Evolutionary conservation across 2,329 filamentous ascomycete species (phyloP), one percentile per base, ranked within the genome.

Genomic region (Verticillium longisporum): DNA sequence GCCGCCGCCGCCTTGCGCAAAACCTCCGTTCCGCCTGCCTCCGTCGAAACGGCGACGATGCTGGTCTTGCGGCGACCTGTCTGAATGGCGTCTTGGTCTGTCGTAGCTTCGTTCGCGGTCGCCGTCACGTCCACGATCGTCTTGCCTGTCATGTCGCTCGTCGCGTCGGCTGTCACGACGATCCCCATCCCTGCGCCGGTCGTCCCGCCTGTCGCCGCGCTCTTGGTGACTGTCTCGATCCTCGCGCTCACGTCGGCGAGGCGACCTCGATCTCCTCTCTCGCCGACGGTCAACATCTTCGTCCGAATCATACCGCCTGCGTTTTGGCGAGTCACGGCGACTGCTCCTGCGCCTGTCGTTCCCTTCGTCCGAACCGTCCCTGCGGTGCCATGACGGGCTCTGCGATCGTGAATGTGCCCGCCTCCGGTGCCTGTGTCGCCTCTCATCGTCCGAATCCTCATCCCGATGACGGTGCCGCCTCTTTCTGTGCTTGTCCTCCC

Each of bases 381-480:
- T 65, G 13, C 65, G 68, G 3, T 73, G 60, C 41, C 69, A 69
- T 1, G 41, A n/a, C 3, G 78, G 79, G 60, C 78, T 82, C 56
- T 73, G 70, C 13, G 79, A 81, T 36, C 75, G 73, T 1, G 80
- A 82, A 59, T 76, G 66, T 1, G 77, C 85, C 45, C 80, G 77
- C 62, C 76, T 77, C 56, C 77, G 65, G 41, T 60, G 72, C 57
- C 73, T 74, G 60, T 75, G 72, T 26, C 74, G 72, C 62, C 75
- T 73, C 32, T 80, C 74, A 13, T 73, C 67, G 31, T 77, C 78
- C 64, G 67, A 71, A 60, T 77, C 77, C 55, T 75, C 73, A 54
- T 79, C 76, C 54, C 75, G 75, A 63, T 78, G 76, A 15, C 77
- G 74, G 61, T 78, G 79, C 56, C 78, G 77, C 56, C 77, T 76